Conservation (phyloP, 441 rosid species). For the Croton laevigatus region DNA sequence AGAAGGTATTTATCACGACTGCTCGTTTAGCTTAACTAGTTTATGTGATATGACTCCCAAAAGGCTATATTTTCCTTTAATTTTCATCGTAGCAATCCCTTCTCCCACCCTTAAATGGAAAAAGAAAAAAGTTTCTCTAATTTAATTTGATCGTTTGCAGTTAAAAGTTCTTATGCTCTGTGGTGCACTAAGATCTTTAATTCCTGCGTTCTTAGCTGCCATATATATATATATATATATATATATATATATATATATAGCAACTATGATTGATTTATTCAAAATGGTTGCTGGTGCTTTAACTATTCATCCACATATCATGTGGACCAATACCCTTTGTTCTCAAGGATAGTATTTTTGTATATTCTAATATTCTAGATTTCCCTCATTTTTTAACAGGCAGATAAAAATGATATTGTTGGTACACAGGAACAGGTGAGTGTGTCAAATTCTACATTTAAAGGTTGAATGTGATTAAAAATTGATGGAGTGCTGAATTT, state of each 20-base stretch:
- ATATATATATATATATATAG: neutral
- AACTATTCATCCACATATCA: neutral
- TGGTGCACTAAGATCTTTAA: neutral
- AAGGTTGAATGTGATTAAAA: neutral
- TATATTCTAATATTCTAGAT: conserved; percentile 16
- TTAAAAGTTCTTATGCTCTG: neutral
- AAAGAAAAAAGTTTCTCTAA: neutral
- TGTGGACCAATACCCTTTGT: neutral
- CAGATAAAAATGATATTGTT: conserved; percentile 60
- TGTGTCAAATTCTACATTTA: conserved; percentile 1
- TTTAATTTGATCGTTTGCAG: neutral
- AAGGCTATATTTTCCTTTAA: neutral
- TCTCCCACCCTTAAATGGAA: neutral
- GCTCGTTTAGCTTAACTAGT: neutral
- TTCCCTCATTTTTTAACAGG: conserved; percentile 32
- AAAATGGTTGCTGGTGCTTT: neutral
- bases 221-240: neutral
- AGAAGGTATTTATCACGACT: conserved; percentile 40
- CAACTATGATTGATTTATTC: neutral
- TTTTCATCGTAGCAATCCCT: neutral
- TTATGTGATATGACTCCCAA: neutral
- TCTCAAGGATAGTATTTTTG: neutral
- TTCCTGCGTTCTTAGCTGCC: neutral
- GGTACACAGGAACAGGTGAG: conserved; percentile 82
- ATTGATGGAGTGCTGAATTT: conserved; percentile 18